Conservation (phyloP, 192 early-diverging fungal genomes). For the Entomortierella lignicola region DNA sequence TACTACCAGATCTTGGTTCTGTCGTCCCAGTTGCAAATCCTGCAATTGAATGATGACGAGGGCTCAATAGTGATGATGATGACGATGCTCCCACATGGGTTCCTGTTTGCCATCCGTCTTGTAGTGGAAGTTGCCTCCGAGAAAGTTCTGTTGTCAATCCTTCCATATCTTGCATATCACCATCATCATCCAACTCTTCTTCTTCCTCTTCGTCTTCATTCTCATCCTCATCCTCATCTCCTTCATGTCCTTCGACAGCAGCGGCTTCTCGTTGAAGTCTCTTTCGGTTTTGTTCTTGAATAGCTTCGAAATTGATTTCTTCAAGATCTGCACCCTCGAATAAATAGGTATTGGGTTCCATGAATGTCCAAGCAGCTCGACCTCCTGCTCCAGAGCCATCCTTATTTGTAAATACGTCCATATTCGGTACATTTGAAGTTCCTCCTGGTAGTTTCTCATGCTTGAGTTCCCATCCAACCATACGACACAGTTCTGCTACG, state of each 20-base stretch:
- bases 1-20: slow-evolving; percentile 31
- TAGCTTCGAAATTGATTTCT: slow-evolving; percentile 19
- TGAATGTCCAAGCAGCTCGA: slow-evolving; percentile 28
- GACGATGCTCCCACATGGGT: background rate
- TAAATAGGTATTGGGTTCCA: slow-evolving; percentile 52
- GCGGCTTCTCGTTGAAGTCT: background rate
- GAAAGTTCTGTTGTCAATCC: slow-evolving; percentile 9
- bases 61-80: slow-evolving; percentile 6
- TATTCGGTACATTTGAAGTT: slow-evolving; percentile 33
- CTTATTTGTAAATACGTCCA: slow-evolving; percentile 26
- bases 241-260: background rate
- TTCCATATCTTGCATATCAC: slow-evolving; percentile 10
- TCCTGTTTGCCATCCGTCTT: too few relatives aligned
- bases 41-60: slow-evolving; percentile 5
- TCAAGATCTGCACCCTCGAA: slow-evolving; percentile 63
- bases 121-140: slow-evolving; percentile 8
- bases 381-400: slow-evolving; percentile 35
- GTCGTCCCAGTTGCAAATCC: slow-evolving; percentile 38
- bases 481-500: slow-evolving; percentile 78
- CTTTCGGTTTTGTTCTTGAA: slow-evolving; percentile 14
- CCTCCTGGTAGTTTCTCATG: slow-evolving; percentile 74
- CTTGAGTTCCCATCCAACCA: slow-evolving; percentile 80
- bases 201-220: background rate
- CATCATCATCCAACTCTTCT: background rate
- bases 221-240: background rate